phyloP scores from a whole-genome alignment of 257 asterid species.

The Primulina huaijiensis region DNA sequence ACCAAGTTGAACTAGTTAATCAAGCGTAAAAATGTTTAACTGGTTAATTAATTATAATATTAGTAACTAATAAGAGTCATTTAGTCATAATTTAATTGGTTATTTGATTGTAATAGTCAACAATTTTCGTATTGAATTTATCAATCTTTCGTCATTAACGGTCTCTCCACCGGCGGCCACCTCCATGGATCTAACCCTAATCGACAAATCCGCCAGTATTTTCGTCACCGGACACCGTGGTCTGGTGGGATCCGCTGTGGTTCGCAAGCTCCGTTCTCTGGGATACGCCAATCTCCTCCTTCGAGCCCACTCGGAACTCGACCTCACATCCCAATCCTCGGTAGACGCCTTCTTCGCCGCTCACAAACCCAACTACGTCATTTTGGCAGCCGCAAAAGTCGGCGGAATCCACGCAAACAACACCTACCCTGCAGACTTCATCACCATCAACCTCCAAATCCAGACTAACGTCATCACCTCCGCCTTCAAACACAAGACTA shows the following conservation, averaged over 20 bases:
- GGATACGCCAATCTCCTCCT: constrained; percentile 75
- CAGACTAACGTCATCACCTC: constrained; percentile 86
- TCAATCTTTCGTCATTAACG: no score
- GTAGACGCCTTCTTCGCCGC: constrained; percentile 74
- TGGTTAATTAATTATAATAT: no score
- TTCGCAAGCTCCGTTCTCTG: constrained; percentile 50
- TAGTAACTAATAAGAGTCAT: no score
- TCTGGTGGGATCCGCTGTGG: constrained; percentile 82
- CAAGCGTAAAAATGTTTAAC: no score
- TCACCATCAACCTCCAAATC: constrained; percentile 87
- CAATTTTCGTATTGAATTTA: no score
- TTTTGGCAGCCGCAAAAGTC: constrained; percentile 93
- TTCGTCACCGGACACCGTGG: constrained; percentile 97
- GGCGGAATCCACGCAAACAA: constrained; percentile 94
- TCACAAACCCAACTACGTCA: constrained; percentile 60
- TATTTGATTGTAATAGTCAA: no score
- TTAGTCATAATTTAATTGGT: no score
- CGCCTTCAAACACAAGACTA: constrained; percentile 47
- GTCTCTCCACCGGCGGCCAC: constrained; percentile 22
- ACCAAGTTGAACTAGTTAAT: no score
- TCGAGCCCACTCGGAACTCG: constrained; percentile 82
- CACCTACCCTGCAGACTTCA: constrained; percentile 91
- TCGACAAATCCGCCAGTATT: constrained; percentile 57
- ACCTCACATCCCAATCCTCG: constrained; percentile 76
- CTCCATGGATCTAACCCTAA: constrained; percentile 31